Evolutionary conservation across 2,329 filamentous ascomycete species (phyloP), one percentile per base, ranked within the genome.

Genomic region (Harringtonia lauricola): DNA sequence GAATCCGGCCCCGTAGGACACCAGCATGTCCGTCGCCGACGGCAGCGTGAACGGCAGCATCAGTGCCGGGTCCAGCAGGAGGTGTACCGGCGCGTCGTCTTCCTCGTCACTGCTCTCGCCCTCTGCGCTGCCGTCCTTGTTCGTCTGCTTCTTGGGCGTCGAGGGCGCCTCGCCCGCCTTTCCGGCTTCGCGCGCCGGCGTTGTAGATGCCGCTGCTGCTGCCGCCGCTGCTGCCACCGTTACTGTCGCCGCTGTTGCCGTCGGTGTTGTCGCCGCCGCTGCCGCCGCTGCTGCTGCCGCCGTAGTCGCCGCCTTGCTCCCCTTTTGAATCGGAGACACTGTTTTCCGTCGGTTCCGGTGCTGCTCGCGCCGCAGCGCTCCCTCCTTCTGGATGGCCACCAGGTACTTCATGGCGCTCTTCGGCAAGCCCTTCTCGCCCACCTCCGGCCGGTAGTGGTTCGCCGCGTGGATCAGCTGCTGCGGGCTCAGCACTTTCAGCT

Each of bases 1-100:
- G 56, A 96, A 92, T 0, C 92, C 92, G 13, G 92, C 89, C 1
- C 92, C 92, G 56, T 94, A 98, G 52, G 82, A 90, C 39, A 98
- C 79, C 39, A 96, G 73, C 92, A 98, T 98, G 61, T 98, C 92
- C 22, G 89, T 96, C 45, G 87, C 92, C 2, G 90, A 95, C 2
- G 92, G 92, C 24, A 98, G 70, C n/a, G 84, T 83, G 59, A 98
- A 98, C 0, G 92, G 92, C 22, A 98, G 73, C 74, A 95, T 94
- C 47, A 95, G 70, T 3, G 89, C 85, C 3, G 90, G 87, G 56
- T 96, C 89, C 42, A 96, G 65, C 36, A 95, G 77, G 30, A 95
- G 70, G 47, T 85, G 74, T 52, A 86, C 78, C 0, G 83, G 83
- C 14, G 79, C 70, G 47, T 86, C 81, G 36, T 83, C 79, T 17